A percentile compares a stretch with the other conserved stretches of the same genome.
Evolutionary conservation across 257 asterid genomes (phyloP).

Genomic region (Coffea eugenioides): DNA sequence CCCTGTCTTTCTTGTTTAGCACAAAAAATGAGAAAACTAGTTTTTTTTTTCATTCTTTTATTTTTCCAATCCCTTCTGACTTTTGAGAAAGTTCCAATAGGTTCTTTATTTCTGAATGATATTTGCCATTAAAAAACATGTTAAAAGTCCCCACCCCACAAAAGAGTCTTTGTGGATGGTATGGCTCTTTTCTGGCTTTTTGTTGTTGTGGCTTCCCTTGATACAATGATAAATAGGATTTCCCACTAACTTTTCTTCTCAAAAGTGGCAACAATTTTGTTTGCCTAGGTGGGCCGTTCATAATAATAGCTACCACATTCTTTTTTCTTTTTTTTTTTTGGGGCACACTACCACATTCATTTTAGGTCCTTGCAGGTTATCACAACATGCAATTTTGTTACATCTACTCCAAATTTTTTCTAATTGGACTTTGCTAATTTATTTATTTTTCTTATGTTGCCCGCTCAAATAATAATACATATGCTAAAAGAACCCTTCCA

Average conservation of each 20-base stretch:
- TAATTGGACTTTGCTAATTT: background rate
- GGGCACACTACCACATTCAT: too few relatives aligned
- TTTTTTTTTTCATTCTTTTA: too few relatives aligned
- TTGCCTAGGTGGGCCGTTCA: too few relatives aligned
- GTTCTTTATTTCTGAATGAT: background rate
- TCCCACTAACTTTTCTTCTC: too few relatives aligned
- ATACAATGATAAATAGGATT: background rate
- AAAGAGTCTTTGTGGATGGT: background rate
- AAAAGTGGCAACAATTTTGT: too few relatives aligned
- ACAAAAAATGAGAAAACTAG: background rate
- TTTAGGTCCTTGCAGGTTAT: too few relatives aligned
- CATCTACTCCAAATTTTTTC: too few relatives aligned
- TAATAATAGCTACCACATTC: too few relatives aligned
- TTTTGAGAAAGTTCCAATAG: background rate
- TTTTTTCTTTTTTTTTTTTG: too few relatives aligned
- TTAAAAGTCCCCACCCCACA: background rate
- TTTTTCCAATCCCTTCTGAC: background rate
- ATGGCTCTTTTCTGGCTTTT: background rate
- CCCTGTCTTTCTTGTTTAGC: background rate
- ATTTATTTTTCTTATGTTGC: background rate
- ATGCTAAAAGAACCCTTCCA: background rate
- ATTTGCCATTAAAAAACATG: background rate
- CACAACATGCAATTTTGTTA: too few relatives aligned
- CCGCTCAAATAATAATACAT: too few relatives aligned
- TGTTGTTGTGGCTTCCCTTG: background rate